Base-by-base conservation (phyloP, 495 filamentous ascomycete genomes). In the Poronia punctata region DNA sequence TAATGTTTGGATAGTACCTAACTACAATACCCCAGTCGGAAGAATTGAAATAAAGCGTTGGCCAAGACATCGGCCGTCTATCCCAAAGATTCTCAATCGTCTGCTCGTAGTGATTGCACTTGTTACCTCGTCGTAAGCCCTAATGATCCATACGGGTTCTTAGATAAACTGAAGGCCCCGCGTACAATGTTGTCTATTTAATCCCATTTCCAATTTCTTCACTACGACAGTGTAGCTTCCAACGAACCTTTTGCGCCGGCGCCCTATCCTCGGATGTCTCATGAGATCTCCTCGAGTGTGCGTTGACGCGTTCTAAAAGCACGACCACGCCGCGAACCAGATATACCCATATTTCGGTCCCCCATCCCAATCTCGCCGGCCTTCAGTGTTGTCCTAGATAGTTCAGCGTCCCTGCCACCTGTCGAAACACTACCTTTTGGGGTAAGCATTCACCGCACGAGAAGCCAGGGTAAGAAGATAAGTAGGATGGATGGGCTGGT, bases 261-360 rank as follows among this genome's bases (percentile, higher is more conserved):
- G 75, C 49, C 23, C 58, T 61, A 4, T 64, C 64, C 49, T 67
- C 68, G 38, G 74, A 76, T 62, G 74, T 74, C 59, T 74, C 71
- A 48, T 74, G 61, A n/a, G 4, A 76, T 67, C 48, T 76, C 71
- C 8, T 67, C 70, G 22, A 74, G 61, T 1, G 70, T 74, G 23
- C 74, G 56, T 36, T 71, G 66, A 5, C 60, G 54, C 0, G 74
- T 78, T 52, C n/a, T n/a, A n/a, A n/a, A n/a, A n/a, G n/a, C n/a
- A n/a, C n/a, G n/a, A n/a, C n/a, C n/a, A n/a, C n/a, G n/a, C n/a
- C 7, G 45, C 55, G 22, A 61, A 60, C 66, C 65, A 70, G 22
- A 32, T 28, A 4, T 28, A 62, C 46, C 63, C 64, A 34, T 70
- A 70, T 44, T 64, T 64, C 0, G 66, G 54, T 8, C 57, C n/a